phyloP scores from a whole-genome alignment of 2,329 filamentous ascomycete genomes.

The Colletotrichum magnum region DNA sequence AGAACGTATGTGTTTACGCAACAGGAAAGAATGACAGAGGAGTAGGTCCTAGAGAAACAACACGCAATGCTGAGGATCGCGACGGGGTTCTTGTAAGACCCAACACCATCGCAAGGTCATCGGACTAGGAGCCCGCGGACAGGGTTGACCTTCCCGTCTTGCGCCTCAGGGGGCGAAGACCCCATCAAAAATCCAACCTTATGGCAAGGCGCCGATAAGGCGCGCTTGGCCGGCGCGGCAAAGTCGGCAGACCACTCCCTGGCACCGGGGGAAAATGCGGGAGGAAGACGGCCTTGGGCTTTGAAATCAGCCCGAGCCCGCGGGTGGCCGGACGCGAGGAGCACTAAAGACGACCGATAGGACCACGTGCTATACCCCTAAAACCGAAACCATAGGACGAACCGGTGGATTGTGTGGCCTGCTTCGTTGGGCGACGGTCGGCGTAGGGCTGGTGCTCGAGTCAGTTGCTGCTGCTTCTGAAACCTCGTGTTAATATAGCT shows the following conservation, averaged over 20 bases:
- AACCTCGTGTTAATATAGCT: conserved; percentile 14
- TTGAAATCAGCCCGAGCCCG: conserved; percentile 5
- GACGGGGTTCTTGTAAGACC: conserved; percentile 10
- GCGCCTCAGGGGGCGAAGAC: neutral
- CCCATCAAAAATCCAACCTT: conserved; percentile 2
- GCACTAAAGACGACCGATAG: neutral
- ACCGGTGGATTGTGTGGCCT: neutral
- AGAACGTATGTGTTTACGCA: neutral
- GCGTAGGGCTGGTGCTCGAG: conserved; percentile 15
- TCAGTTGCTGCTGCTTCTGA: conserved; percentile 12
- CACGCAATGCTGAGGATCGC: neutral
- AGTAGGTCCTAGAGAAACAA: neutral
- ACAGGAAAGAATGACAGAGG: conserved; percentile 3
- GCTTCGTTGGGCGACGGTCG: conserved; percentile 1
- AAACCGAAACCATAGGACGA: neutral
- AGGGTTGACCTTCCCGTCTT: neutral
- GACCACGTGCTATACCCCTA: neutral
- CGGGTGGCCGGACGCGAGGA: neutral
- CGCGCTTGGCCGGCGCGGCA: conserved; percentile 7
- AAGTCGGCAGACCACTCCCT: conserved; percentile 8
- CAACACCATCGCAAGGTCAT: neutral
- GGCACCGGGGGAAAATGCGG: neutral
- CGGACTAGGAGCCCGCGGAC: neutral
- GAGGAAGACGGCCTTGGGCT: neutral
- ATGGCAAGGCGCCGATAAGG: conserved; percentile 6